phyloP scores from a whole-genome alignment of 805 yeast genomes.

The Clavispora carvajalis region DNA sequence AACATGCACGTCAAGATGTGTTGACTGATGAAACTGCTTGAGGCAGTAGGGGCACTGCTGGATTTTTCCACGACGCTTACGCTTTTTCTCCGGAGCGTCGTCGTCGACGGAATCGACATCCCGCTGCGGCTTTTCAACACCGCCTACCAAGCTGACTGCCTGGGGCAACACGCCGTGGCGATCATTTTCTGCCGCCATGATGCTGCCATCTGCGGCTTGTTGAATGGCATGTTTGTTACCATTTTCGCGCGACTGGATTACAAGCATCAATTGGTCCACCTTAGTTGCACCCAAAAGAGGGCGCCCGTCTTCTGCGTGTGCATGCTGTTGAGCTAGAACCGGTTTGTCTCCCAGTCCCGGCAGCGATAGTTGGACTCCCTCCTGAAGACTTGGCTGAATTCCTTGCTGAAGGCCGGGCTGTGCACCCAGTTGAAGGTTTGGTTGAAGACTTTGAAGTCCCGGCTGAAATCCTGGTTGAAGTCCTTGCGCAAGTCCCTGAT shows the following conservation, averaged over 20 bases:
- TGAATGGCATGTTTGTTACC: constrained; percentile 62
- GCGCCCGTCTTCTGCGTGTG: constrained; percentile 54
- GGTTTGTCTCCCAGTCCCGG: not conserved
- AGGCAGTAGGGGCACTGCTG: constrained; percentile 74
- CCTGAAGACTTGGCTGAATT: not conserved
- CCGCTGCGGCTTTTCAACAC: constrained; percentile 57
- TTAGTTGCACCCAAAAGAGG: constrained; percentile 81
- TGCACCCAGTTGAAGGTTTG: not conserved
- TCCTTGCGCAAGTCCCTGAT: not conserved
- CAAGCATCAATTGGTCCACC: constrained; percentile 86
- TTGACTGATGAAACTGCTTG: constrained; percentile 80
- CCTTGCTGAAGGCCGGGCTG: not conserved
- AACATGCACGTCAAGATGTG: constrained; percentile 85
- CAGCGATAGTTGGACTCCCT: not conserved
- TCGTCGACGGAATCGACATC: constrained; percentile 17
- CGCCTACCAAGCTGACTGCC: constrained; percentile 67
- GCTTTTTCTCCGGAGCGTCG: constrained; percentile 15
- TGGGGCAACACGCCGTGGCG: constrained; percentile 43
- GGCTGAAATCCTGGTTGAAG: not conserved
- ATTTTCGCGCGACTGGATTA: constrained; percentile 81
- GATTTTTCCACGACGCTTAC: constrained; percentile 37
- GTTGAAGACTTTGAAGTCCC: not conserved
- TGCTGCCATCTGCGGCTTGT: constrained; percentile 65
- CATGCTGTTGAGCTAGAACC: constrained; percentile 44
- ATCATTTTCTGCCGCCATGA: constrained; percentile 40